Evolutionary conservation across 768 basidiomycete genomes (phyloP).

Genomic region (Calocybe indica): DNA sequence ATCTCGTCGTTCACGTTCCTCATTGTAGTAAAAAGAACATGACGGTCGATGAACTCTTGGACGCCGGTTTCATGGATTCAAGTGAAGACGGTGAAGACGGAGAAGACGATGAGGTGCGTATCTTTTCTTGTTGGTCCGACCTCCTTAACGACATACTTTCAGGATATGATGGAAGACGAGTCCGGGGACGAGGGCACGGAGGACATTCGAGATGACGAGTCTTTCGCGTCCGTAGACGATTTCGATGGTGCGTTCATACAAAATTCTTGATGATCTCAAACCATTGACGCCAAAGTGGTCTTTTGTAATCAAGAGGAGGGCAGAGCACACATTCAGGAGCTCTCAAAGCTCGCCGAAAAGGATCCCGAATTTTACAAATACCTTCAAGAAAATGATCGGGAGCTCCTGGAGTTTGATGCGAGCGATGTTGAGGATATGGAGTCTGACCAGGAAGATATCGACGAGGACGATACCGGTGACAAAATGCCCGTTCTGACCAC

Average conservation of each 20-base stretch:
- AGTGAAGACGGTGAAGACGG: slow-evolving; percentile 43
- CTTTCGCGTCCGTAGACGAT: slow-evolving; percentile 76
- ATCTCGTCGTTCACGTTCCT: background rate
- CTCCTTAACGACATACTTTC: slow-evolving; percentile 2
- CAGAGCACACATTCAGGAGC: slow-evolving; percentile 67
- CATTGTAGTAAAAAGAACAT: slow-evolving; percentile 38
- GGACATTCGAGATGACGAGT: slow-evolving; percentile 48
- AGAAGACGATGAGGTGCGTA: slow-evolving; percentile 21
- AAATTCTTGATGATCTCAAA: background rate
- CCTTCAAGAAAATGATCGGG: slow-evolving; percentile 90
- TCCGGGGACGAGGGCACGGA: slow-evolving; percentile 26
- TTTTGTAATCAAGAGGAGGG: slow-evolving; percentile 52
- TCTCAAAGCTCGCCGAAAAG: slow-evolving; percentile 87
- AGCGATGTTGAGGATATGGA: slow-evolving; percentile 31
- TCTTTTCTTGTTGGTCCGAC: background rate
- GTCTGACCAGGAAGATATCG: slow-evolving; percentile 40
- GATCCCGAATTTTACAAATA: slow-evolving; percentile 99
- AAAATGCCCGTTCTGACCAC: slow-evolving; percentile 59
- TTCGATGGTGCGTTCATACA: slow-evolving; percentile 48
- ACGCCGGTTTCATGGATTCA: slow-evolving; percentile 65
- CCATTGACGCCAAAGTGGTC: background rate
- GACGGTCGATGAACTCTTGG: slow-evolving; percentile 76
- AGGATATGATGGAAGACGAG: slow-evolving; percentile 19
- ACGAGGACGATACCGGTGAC: slow-evolving; percentile 41
- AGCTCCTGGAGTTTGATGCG: slow-evolving; percentile 77